These are phyloP conservation scores for Cornus florida DNA, from an alignment of 148 eudicot species.

Conservation along the genomic window DNA sequence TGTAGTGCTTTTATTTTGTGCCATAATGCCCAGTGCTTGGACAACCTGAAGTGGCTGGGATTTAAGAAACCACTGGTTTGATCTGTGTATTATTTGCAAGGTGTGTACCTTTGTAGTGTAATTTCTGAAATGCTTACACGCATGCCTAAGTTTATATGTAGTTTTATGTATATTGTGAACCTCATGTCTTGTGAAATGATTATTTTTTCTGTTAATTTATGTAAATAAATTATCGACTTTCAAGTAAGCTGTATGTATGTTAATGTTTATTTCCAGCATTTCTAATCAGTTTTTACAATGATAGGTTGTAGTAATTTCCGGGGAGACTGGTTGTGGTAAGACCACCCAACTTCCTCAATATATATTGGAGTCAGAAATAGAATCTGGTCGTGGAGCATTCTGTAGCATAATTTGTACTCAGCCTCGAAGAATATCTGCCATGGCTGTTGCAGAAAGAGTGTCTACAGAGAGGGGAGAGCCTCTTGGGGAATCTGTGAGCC, in stretches of 20 bases:
- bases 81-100: not conserved
- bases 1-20: not conserved
- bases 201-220: not conserved
- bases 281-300: constrained; percentile 1
- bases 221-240: not conserved
- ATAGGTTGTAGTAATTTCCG: constrained; percentile 90
- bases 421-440: constrained; percentile 97
- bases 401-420: constrained; percentile 97
- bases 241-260: not conserved
- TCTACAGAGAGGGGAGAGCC: constrained; percentile 97
- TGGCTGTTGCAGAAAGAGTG: constrained; percentile 95
- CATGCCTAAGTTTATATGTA: too few relatives aligned
- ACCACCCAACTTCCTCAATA: constrained; percentile 99
- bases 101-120: not conserved
- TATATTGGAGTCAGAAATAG: constrained; percentile 92
- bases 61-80: not conserved
- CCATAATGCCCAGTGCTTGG: not conserved
- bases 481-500: constrained; percentile 93
- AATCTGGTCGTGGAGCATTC: constrained; percentile 96
- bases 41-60: not conserved
- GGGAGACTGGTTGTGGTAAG: constrained; percentile 99
- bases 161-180: constrained; percentile 10
- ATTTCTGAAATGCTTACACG: not conserved
- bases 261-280: not conserved
- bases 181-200: not conserved